Conservation (phyloP, 345 rosid species). For the Boechera retrofracta region DNA sequence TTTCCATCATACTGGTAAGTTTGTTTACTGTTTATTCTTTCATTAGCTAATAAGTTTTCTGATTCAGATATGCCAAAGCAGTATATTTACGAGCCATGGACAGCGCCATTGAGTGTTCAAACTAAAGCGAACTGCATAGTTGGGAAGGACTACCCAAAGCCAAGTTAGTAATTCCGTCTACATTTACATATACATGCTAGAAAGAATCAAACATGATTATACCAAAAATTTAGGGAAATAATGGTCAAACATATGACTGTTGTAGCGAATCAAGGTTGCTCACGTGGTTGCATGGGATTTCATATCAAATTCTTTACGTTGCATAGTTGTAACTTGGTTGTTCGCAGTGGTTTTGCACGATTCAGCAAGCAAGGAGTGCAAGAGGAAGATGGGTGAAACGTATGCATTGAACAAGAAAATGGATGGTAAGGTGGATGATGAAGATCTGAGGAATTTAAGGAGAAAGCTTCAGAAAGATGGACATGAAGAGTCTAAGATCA, state of each 20-base stretch:
- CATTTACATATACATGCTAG: background rate
- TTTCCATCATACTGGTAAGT: constrained; percentile 2
- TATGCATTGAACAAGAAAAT: constrained; percentile 69
- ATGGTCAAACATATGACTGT: background rate
- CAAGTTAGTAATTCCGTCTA: constrained; percentile 55
- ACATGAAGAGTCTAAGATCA: constrained; percentile 43
- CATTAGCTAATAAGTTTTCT: constrained; percentile 16
- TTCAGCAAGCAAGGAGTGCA: constrained; percentile 86
- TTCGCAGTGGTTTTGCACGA: constrained; percentile 80
- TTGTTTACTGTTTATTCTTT: background rate
- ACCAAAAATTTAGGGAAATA: background rate
- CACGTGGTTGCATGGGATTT: background rate
- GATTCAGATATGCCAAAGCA: constrained; percentile 90
- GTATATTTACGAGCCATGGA: constrained; percentile 96
- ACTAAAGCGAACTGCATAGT: constrained; percentile 81
- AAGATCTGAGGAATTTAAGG: constrained; percentile 58
- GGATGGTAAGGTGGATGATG: constrained; percentile 63
- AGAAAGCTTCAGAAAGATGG: constrained; percentile 61
- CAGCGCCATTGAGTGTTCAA: constrained; percentile 85
- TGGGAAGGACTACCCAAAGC: constrained; percentile 88
- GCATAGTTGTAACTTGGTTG: constrained; percentile 17
- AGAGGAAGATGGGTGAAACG: constrained; percentile 74
- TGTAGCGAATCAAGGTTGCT: background rate
- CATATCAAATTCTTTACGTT: background rate
- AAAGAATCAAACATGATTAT: constrained; percentile 5